Percentiles rank a stretch among this genome's conserved stretches.
phyloP scores from a whole-genome alignment of 176 grass and related monocot species.

The Aegilops speltoides region DNA sequence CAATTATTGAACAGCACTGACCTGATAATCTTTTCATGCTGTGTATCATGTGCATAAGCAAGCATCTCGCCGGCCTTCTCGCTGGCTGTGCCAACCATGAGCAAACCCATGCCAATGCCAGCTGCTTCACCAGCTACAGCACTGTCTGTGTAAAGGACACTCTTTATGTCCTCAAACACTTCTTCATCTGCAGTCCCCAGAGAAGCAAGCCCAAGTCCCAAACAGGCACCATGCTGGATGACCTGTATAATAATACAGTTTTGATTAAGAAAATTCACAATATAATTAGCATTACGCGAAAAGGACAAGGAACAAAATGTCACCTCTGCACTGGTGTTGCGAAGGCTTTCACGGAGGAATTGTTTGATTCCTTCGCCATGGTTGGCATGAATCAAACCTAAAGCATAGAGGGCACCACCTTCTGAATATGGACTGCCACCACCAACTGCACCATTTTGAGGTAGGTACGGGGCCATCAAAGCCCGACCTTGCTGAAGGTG shows the following conservation, averaged over 20 bases:
- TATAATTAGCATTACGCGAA: neutral
- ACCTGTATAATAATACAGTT: constrained; percentile 58
- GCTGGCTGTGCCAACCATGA: constrained; percentile 92
- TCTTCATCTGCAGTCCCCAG: constrained; percentile 94
- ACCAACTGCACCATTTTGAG: constrained; percentile 82
- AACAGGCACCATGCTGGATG: constrained; percentile 95
- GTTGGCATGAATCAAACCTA: constrained; percentile 98
- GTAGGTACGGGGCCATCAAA: constrained; percentile 97
- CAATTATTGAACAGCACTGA: constrained; percentile 36
- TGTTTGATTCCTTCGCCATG: constrained; percentile 99
- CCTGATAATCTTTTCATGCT: constrained; percentile 99
- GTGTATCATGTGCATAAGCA: constrained; percentile 95
- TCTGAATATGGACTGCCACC: constrained; percentile 96
- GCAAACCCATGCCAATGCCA: constrained; percentile 95
- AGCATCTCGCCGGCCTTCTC: constrained; percentile 96
- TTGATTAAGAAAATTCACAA: constrained; percentile 1
- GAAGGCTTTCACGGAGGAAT: constrained; percentile 91
- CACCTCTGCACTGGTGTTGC: constrained; percentile 89
- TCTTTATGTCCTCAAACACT: constrained; percentile 96
- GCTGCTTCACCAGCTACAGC: constrained; percentile 97
- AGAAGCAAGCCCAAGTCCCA: constrained; percentile 93
- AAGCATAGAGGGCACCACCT: constrained; percentile 95
- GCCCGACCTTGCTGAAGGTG: constrained; percentile 97
- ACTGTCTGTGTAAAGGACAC: constrained; percentile 89
- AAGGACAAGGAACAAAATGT: constrained; percentile 15